Percentiles rank a stretch among this genome's conserved stretches.
phyloP scores from a whole-genome alignment of 2,329 filamentous ascomycete species.

The Colletotrichum spinosum region DNA sequence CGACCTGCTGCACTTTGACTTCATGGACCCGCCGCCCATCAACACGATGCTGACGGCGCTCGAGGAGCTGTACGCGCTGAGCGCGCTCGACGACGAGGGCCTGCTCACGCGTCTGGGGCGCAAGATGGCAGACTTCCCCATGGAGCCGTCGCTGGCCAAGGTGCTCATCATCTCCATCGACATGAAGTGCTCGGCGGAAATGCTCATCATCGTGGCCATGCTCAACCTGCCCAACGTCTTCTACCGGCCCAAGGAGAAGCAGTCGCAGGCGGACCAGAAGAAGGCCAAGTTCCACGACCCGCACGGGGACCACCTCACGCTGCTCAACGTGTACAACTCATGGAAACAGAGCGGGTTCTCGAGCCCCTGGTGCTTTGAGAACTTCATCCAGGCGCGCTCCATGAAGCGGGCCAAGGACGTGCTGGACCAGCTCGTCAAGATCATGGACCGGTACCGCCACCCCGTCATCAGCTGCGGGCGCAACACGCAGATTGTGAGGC shows the following conservation, averaged over 20 bases:
- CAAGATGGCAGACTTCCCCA: slow-evolving; percentile 99
- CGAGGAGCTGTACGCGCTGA: slow-evolving; percentile 93
- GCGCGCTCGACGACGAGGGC: slow-evolving; percentile 94
- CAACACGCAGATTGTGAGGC: slow-evolving; percentile 87
- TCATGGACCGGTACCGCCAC: slow-evolving; percentile 93
- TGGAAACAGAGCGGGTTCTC: slow-evolving; percentile 90
- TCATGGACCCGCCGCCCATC: slow-evolving; percentile 97
- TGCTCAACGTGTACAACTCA: slow-evolving; percentile 96
- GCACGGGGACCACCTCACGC: slow-evolving; percentile 91
- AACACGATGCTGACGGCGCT: slow-evolving; percentile 98
- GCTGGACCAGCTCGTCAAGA: slow-evolving; percentile 88
- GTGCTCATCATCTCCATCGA: slow-evolving; percentile 90
- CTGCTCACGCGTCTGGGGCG: slow-evolving; percentile 90
- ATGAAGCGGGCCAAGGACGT: slow-evolving; percentile 94
- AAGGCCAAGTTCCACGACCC: slow-evolving; percentile 98
- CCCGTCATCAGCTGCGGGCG: slow-evolving; percentile 85
- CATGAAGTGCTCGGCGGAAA: slow-evolving; percentile 90
- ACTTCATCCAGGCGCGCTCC: slow-evolving; percentile 92
- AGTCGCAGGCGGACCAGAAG: slow-evolving; percentile 95
- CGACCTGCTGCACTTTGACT: slow-evolving; percentile 95
- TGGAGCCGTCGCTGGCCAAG: slow-evolving; percentile 94
- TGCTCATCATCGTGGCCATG: slow-evolving; percentile 95
- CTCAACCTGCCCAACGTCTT: slow-evolving; percentile 89
- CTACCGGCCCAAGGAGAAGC: slow-evolving; percentile 97
- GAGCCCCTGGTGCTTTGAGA: slow-evolving; percentile 95